Percentiles rank a stretch among this genome's conserved stretches.
phyloP scores from a whole-genome alignment of 2,329 filamentous ascomycete genomes.

The Aschersonia sp. region DNA sequence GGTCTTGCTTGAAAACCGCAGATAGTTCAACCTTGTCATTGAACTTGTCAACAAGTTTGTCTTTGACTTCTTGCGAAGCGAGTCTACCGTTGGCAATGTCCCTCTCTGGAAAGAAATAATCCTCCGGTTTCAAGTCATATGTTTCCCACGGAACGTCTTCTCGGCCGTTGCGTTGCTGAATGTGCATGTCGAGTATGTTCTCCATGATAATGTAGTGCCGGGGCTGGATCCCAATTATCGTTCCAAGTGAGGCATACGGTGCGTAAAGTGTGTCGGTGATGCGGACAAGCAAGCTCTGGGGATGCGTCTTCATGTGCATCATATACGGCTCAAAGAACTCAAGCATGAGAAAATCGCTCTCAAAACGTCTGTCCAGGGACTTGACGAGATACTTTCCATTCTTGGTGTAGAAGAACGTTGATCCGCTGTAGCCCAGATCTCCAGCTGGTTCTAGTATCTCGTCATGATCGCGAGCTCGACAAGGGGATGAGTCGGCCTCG shows the following conservation, averaged over 20 bases:
- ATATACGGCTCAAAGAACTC: constrained; percentile 52
- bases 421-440: constrained; percentile 61
- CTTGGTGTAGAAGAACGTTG: constrained; percentile 56
- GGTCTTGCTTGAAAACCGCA: constrained; percentile 35
- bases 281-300: constrained; percentile 48
- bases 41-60: constrained; percentile 52
- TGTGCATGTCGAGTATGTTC: constrained; percentile 46
- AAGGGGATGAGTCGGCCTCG: neutral
- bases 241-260: constrained; percentile 40
- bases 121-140: constrained; percentile 60
- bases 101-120: constrained; percentile 63
- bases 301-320: constrained; percentile 45
- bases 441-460: constrained; percentile 33
- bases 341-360: constrained; percentile 54
- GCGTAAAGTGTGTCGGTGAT: constrained; percentile 57
- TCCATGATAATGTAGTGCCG: constrained; percentile 69
- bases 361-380: constrained; percentile 53
- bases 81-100: constrained; percentile 52
- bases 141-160: constrained; percentile 42
- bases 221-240: constrained; percentile 43
- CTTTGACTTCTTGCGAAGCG: constrained; percentile 49
- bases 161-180: constrained; percentile 14
- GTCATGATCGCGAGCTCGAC: constrained; percentile 8
- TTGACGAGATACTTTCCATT: constrained; percentile 59
- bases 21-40: constrained; percentile 48